Evolutionary conservation across 78 protist genomes (phyloP).

Genomic region (Isochrysis galbana): DNA sequence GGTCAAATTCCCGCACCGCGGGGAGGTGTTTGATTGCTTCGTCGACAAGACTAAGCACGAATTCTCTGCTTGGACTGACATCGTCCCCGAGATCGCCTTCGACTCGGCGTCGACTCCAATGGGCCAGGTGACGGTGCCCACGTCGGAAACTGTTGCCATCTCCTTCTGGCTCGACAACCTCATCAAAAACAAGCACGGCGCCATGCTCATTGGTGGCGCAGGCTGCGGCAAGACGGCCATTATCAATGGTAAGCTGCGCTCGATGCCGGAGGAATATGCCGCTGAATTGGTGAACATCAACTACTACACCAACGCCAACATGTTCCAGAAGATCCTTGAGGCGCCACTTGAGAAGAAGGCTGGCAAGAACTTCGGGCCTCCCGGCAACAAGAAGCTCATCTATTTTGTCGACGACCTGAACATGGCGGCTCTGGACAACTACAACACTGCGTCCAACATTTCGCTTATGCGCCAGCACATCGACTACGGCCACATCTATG

Average conservation of each 20-base stretch:
- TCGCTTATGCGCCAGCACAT: slow-evolving; percentile 62
- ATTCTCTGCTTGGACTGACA: slow-evolving; percentile 55
- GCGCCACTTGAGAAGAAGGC: slow-evolving; percentile 62
- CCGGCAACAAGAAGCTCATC: slow-evolving; percentile 66
- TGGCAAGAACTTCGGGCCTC: slow-evolving; percentile 55
- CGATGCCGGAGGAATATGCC: slow-evolving; percentile 41
- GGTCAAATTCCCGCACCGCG: slow-evolving; percentile 55
- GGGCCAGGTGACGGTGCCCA: slow-evolving; percentile 40
- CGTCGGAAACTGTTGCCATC: slow-evolving; percentile 44
- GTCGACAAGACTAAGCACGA: slow-evolving; percentile 34
- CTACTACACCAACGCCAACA: slow-evolving; percentile 58
- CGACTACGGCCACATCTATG: slow-evolving; percentile 59
- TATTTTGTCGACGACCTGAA: slow-evolving; percentile 73
- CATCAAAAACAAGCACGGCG: slow-evolving; percentile 33
- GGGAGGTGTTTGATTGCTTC: slow-evolving; percentile 54
- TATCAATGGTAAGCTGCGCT: slow-evolving; percentile 41
- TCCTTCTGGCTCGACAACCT: slow-evolving; percentile 42
- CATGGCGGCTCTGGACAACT: slow-evolving; percentile 69
- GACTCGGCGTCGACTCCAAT: slow-evolving; percentile 34
- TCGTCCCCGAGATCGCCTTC: slow-evolving; percentile 45
- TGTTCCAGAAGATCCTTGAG: slow-evolving; percentile 47
- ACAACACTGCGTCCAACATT: slow-evolving; percentile 61
- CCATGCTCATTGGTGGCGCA: slow-evolving; percentile 62
- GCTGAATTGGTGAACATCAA: slow-evolving; percentile 44
- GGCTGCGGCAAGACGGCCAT: slow-evolving; percentile 73